These are phyloP conservation scores for Eutrema yunnanense DNA, from an alignment of 345 rosid genomes.

Conservation along the genomic window DNA sequence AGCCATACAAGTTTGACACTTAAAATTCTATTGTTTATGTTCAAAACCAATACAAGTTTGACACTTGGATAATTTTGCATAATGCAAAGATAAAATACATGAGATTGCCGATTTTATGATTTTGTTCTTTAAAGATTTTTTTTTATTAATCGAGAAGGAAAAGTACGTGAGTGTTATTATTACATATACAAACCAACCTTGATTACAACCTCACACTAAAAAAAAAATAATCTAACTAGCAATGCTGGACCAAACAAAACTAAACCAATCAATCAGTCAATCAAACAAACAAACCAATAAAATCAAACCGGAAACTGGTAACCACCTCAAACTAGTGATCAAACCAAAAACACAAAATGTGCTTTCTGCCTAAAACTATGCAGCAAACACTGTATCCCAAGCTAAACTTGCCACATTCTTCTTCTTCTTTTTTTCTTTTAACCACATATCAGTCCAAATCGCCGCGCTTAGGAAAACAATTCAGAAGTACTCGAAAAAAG, in stretches of 20 bases:
- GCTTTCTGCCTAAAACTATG: conserved; percentile 31
- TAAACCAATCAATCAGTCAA: not conserved
- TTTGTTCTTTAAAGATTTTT: too few species aligned
- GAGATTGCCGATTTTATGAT: not conserved
- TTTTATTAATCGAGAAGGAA: not conserved
- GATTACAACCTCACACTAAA: conserved; percentile 12
- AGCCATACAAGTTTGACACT: too few species aligned
- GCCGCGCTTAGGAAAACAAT: not conserved
- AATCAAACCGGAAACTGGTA: conserved; percentile 9
- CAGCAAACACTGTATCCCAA: conserved; percentile 23
- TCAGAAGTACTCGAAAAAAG: not conserved
- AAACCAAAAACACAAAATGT: conserved; percentile 2
- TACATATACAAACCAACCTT: conserved; percentile 12
- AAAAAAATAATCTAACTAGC: not conserved
- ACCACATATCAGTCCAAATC: not conserved
- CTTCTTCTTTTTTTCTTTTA: not conserved
- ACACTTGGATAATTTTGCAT: not conserved
- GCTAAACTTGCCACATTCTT: not conserved
- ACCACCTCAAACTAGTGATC: conserved; percentile 7
- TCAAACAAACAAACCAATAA: conserved; percentile 5
- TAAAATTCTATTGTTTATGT: not conserved
- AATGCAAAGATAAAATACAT: not conserved
- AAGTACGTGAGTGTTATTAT: not conserved
- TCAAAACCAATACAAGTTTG: too few species aligned
- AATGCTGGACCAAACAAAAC: not conserved